Percentiles rank a stretch among this genome's conserved stretches.
Conservation (phyloP, 2,329 filamentous ascomycete species). For the Zasmidium angulare region DNA sequence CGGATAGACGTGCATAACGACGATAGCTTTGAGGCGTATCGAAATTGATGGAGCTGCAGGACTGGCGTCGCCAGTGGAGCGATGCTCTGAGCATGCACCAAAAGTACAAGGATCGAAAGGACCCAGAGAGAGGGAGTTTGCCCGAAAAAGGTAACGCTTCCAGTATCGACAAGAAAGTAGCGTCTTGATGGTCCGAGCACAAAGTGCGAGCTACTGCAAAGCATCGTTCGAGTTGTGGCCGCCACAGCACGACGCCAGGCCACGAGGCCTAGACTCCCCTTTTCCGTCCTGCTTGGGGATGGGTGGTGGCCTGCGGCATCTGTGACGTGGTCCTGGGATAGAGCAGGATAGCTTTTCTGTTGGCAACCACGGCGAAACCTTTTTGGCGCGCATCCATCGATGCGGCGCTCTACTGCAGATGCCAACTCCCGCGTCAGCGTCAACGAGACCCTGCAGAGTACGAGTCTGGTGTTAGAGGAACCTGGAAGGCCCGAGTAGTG, state of each 20-base stretch:
- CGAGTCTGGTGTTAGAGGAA: background rate
- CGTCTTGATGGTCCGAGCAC: conserved; percentile 9
- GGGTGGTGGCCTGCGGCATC: conserved; percentile 8
- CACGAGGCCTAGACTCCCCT: conserved; percentile 20
- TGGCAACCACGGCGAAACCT: background rate
- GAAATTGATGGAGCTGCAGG: conserved; percentile 6
- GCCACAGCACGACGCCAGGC: conserved; percentile 14
- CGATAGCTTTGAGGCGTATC: conserved; percentile 11
- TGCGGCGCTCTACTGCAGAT: conserved; percentile 13
- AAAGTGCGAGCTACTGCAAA: conserved; percentile 18
- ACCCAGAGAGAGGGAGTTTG: conserved; percentile 9
- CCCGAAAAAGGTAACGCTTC: conserved; percentile 7
- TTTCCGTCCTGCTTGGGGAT: conserved; percentile 8
- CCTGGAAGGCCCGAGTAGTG: too few species aligned
- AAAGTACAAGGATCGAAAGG: conserved; percentile 10
- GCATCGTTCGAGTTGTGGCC: conserved; percentile 17
- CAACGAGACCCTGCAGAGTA: conserved; percentile 9
- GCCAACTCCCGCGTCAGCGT: conserved; percentile 6
- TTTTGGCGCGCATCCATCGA: background rate
- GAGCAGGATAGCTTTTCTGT: background rate
- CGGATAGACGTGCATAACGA: conserved; percentile 18
- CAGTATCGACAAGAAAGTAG: conserved; percentile 7
- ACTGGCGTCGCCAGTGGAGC: conserved; percentile 5
- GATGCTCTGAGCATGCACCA: conserved; percentile 7
- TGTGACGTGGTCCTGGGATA: conserved; percentile 17